These are phyloP conservation scores for Collybiopsis luxurians DNA, from an alignment of 768 basidiomycete genomes.

Conservation along the genomic window DNA sequence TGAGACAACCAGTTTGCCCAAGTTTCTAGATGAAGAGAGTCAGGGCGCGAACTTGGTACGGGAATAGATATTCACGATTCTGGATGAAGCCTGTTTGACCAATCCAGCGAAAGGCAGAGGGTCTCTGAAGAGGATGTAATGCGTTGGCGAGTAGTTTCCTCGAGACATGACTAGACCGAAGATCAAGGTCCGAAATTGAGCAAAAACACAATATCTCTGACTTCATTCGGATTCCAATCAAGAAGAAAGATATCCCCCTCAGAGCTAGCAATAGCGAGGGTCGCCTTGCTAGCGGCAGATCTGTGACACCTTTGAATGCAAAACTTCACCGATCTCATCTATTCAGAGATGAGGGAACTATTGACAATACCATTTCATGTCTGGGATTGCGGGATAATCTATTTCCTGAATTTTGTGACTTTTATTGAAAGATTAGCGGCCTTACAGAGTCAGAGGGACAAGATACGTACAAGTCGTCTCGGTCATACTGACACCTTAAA, in stretches of 20 bases:
- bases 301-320: constrained; percentile 56
- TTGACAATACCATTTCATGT: constrained; percentile 84
- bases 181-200: not conserved
- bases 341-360: not conserved
- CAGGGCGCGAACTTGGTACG: not conserved
- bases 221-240: constrained; percentile 50
- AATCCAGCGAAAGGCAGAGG: constrained; percentile 90
- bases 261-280: constrained; percentile 80
- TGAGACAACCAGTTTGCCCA: constrained; percentile 71
- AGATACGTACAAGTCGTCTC: constrained; percentile 31
- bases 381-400: constrained; percentile 77
- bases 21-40: constrained; percentile 28
- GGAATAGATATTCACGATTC: constrained; percentile 36
- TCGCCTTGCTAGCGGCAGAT: constrained; percentile 34
- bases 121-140: constrained; percentile 49
- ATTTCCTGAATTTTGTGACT: constrained; percentile 67
- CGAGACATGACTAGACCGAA: constrained; percentile 35
- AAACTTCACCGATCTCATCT: not conserved
- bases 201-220: constrained; percentile 18
- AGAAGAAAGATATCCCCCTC: constrained; percentile 75
- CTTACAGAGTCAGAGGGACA: not conserved
- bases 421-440: not conserved
- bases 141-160: constrained; percentile 38
- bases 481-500: constrained; percentile 34
- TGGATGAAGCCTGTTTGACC: constrained; percentile 70